Base-by-base conservation (phyloP, 495 filamentous ascomycete genomes). In the Chlorociboria aeruginascens region DNA sequence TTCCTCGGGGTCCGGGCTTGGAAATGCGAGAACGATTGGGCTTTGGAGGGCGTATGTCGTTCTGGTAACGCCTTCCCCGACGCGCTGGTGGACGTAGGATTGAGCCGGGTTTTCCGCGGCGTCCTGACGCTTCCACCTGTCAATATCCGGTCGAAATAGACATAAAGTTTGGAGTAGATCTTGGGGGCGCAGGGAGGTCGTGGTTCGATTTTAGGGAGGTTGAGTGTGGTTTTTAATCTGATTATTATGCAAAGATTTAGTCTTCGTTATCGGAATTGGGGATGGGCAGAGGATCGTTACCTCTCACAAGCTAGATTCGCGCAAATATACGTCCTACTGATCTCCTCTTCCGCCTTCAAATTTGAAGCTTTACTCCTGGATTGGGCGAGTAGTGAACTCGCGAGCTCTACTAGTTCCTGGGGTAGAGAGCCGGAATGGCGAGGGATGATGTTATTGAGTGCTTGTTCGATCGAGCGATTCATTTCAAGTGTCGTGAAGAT, bases 221-320 rank as follows among this genome's bases (percentile, higher is more conserved):
- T 81, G 52, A 98, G 74, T n/a, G 74, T 61, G 55, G 81, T 82
- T 56, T 87, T 89, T 41, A 96, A 73, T 49, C 89, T 90, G 40
- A 13, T 32, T 9, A 25, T 30, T 9, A 25, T 30, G 43, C 49
- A 35, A 33, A n/a, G 10, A 45, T 2, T 25, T 25, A 25, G 20
- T 25, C 1, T 25, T 25, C 4, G 4, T 37, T 13, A 52, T 8
- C 6, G 25, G 31, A 32, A 14, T 44, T 20, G 33, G 17, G 9
- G 31, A 45, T 41, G 38, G 29, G 14, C 32, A 20, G 8, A 11
- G 25, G 28, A 36, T 16, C 3, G 44, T 41, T 41, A 85, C 84
- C 86, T 76, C 63, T 88, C 85, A 66, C 90, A 96, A 34, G 92
- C 92, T 32, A 98, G 76, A 62, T 97, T 82, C 1, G 88, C 85